Percentiles rank a stretch among this genome's conserved stretches.
Evolutionary conservation across 176 grass and related monocot genomes (phyloP).

Genomic region (Puccinellia tenuiflora): DNA sequence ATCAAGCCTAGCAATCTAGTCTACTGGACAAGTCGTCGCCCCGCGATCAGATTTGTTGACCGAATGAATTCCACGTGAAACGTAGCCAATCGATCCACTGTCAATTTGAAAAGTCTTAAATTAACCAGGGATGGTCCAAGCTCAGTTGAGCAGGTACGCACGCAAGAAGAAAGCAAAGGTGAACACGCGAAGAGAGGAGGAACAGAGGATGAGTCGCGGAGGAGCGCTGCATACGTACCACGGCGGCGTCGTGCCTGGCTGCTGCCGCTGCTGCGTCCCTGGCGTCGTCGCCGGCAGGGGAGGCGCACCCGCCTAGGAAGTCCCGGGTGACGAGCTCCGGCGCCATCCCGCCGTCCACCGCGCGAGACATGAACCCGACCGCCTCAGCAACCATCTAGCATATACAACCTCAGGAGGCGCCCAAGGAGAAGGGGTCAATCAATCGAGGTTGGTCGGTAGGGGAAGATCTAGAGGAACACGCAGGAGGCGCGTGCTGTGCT

Average conservation of each 20-base stretch:
- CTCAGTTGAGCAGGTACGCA: background rate
- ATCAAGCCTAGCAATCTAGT: background rate
- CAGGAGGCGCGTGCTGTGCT: background rate
- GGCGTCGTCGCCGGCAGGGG: slow-evolving; percentile 13
- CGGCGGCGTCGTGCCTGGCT: slow-evolving; percentile 20
- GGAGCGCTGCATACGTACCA: background rate
- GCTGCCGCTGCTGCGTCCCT: slow-evolving; percentile 33
- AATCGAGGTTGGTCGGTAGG: background rate
- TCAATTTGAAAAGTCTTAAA: background rate
- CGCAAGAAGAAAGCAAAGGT: background rate
- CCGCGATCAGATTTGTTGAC: background rate
- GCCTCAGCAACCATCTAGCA: slow-evolving; percentile 56
- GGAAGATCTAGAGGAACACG: background rate
- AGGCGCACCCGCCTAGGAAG: slow-evolving; percentile 71
- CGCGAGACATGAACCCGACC: slow-evolving; percentile 54
- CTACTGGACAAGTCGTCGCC: background rate
- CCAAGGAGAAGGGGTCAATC: background rate
- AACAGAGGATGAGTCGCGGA: background rate
- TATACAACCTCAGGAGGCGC: background rate
- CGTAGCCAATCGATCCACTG: background rate
- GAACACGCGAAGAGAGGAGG: background rate
- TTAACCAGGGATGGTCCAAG: background rate
- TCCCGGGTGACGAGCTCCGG: slow-evolving; percentile 82
- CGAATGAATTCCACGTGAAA: background rate
- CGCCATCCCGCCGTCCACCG: slow-evolving; percentile 32